phyloP scores from a whole-genome alignment of 352 stramenopile genomes.

The Phytopythium litorale region DNA sequence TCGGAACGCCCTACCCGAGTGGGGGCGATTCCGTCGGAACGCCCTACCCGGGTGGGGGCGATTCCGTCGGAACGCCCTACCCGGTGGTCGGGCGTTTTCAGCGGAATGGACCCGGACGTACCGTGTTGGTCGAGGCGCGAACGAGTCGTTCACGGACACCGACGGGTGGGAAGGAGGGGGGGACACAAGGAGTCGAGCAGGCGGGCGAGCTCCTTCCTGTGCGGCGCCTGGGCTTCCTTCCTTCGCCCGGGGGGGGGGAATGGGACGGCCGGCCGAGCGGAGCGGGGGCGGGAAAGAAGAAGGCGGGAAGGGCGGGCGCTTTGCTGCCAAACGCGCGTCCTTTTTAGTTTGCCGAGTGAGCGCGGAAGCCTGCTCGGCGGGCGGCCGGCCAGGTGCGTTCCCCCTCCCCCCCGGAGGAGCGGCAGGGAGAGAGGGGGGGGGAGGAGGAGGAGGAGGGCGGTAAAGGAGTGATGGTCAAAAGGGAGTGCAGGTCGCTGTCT shows the following conservation, averaged over 20 bases:
- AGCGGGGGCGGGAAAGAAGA: neutral
- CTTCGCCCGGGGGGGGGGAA: neutral
- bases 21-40: neutral
- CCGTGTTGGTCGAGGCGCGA: neutral
- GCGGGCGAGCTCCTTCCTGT: neutral
- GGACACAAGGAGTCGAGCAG: neutral
- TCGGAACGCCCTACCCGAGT: neutral
- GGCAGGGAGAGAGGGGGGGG: slow-evolving; percentile 10
- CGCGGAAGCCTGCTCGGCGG: neutral
- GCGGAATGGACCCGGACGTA: neutral
- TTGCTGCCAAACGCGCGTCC: neutral
- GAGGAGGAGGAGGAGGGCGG: slow-evolving; percentile 18
- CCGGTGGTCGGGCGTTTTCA: no score
- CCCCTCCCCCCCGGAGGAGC: slow-evolving; percentile 8
- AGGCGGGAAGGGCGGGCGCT: neutral
- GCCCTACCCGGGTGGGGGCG: neutral
- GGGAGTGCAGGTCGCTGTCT: slow-evolving; percentile 9
- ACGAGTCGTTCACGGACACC: neutral
- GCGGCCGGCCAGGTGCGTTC: slow-evolving; percentile 1
- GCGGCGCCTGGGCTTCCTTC: no score
- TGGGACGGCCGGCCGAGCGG: neutral
- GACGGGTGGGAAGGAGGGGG: neutral
- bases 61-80: no score
- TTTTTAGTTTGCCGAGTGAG: slow-evolving; percentile 8
- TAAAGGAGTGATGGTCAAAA: slow-evolving; percentile 12